Conservation (phyloP, 345 rosid genomes). For the Rhodomyrtus tomentosa region DNA sequence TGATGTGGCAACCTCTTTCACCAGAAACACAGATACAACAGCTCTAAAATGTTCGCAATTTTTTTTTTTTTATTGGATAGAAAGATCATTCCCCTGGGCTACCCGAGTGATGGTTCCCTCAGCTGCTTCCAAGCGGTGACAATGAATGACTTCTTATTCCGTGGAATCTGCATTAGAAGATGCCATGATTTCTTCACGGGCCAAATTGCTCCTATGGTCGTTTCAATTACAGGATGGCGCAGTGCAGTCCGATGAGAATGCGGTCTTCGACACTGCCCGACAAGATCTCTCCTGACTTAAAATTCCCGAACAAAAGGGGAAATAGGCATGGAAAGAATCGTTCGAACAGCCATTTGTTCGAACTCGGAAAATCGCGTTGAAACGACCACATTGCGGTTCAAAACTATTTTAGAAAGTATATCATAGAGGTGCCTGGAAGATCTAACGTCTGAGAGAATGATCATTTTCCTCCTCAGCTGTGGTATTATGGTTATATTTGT, state of each 20-base stretch:
- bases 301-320: neutral
- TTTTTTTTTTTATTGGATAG: neutral
- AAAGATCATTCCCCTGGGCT: no score
- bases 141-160: no score
- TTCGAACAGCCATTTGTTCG: neutral
- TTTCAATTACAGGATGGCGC: neutral
- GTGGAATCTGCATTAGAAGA: no score
- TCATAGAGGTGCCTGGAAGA: neutral
- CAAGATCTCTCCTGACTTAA: neutral
- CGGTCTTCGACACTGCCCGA: neutral
- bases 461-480: neutral
- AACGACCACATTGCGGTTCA: neutral
- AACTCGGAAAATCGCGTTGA: neutral
- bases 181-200: neutral
- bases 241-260: neutral
- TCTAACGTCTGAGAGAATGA: neutral
- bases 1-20: no score
- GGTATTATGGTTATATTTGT: neutral
- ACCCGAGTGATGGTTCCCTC: no score
- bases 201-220: neutral
- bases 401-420: neutral
- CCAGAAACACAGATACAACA: neutral
- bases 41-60: neutral
- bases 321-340: neutral
- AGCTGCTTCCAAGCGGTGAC: no score